Evolutionary conservation across 106 monocot genomes (phyloP).

Genomic region (Amphibolis antarctica): DNA sequence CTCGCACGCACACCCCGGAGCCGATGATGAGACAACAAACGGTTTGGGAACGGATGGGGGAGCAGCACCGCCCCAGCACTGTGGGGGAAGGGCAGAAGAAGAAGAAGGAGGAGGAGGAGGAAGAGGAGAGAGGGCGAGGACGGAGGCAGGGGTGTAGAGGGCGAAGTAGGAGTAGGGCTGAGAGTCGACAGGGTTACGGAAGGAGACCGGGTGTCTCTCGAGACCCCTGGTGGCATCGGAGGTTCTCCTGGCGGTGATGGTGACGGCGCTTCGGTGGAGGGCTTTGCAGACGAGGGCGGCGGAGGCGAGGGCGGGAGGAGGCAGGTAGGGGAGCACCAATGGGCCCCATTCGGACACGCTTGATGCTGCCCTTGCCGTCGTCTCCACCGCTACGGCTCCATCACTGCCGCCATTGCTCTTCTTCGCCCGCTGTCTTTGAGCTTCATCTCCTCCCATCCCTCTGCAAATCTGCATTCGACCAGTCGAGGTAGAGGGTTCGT

Average conservation of each 20-base stretch:
- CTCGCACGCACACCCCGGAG: not conserved
- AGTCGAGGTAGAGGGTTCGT: no score
- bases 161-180: constrained; percentile 10
- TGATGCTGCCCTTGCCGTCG: not conserved
- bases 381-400: no score
- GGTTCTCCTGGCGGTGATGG: constrained; percentile 2
- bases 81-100: not conserved
- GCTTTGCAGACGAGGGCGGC: constrained; percentile 13
- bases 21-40: not conserved
- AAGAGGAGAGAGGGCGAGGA: not conserved
- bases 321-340: constrained; percentile 17
- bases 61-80: constrained; percentile 7
- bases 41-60: not conserved
- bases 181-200: constrained; percentile 2
- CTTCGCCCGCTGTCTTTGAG: not conserved
- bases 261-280: constrained; percentile 4
- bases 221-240: constrained; percentile 20
- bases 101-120: constrained; percentile 7
- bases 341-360: not conserved
- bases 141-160: constrained; percentile 12
- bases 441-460: not conserved
- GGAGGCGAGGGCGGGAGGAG: constrained; percentile 15
- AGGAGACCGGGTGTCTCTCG: constrained; percentile 24
- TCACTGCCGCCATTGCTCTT: not conserved
- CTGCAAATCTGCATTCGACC: no score